These are phyloP conservation scores for Trichosphaerium sp. DNA, from an alignment of 78 protist species.

Conservation along the genomic window DNA sequence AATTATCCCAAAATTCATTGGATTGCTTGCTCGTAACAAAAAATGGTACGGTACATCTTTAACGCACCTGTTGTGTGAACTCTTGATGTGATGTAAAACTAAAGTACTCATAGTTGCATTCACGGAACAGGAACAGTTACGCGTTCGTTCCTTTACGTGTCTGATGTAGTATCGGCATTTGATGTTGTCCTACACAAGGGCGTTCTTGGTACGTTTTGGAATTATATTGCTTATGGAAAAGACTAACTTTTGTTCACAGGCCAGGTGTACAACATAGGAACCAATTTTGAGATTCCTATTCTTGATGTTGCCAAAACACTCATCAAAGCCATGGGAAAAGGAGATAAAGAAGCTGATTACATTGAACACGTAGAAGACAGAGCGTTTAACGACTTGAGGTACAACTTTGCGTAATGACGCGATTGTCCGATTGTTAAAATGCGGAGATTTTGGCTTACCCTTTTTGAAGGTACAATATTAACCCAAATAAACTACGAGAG, in stretches of 20 bases:
- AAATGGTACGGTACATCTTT: constrained; percentile 6
- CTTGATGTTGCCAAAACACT: constrained; percentile 29
- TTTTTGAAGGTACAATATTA: constrained; percentile 18
- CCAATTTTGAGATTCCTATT: constrained; percentile 48
- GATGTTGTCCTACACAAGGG: constrained; percentile 60
- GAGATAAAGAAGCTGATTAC: background rate
- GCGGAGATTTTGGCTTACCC: too few relatives aligned
- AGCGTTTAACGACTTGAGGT: constrained; percentile 75
- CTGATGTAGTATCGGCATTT: constrained; percentile 73
- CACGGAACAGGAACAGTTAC: constrained; percentile 68
- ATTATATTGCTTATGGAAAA: background rate
- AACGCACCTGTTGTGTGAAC: background rate
- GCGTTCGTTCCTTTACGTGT: constrained; percentile 57
- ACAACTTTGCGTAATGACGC: constrained; percentile 3
- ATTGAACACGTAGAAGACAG: constrained; percentile 64
- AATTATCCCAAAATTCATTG: constrained; percentile 84
- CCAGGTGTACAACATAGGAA: constrained; percentile 70
- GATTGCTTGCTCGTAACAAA: constrained; percentile 4
- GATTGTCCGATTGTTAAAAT: too few relatives aligned
- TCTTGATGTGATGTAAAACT: background rate
- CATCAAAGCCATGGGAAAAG: background rate
- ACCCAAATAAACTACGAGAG: constrained; percentile 8
- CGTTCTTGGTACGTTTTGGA: background rate
- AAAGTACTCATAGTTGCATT: constrained; percentile 23
- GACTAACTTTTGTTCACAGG: background rate